Percentiles rank a stretch among this genome's conserved stretches.
Conservation (phyloP, 2,329 filamentous ascomycete species). For the Diaporthe capsici region DNA sequence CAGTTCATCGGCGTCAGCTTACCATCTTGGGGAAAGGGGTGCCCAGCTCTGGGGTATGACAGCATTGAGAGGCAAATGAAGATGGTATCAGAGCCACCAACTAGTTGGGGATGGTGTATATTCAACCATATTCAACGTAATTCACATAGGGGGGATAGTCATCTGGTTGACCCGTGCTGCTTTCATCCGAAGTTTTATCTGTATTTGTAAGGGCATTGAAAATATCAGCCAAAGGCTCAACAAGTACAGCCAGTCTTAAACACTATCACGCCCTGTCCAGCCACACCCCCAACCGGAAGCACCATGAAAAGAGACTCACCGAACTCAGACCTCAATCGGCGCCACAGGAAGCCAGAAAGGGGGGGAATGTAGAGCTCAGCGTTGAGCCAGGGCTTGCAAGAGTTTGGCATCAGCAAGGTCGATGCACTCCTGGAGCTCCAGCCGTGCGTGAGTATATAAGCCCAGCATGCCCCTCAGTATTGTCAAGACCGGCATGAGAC, state of each 20-base stretch:
- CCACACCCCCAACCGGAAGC: neutral
- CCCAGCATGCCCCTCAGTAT: neutral
- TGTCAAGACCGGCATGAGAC: neutral
- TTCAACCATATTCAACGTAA: neutral
- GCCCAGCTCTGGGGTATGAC: slow-evolving; percentile 23
- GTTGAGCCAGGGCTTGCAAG: neutral
- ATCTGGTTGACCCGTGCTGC: neutral
- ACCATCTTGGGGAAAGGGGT: neutral
- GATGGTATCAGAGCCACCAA: neutral
- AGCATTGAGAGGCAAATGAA: neutral
- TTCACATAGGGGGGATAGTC: too few species aligned
- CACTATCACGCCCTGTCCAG: neutral
- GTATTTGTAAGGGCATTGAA: too few species aligned
- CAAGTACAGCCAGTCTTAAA: neutral
- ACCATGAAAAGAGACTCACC: neutral
- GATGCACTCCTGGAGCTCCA: neutral
- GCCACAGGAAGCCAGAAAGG: neutral
- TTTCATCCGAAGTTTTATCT: neutral
- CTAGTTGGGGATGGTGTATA: neutral
- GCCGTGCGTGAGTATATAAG: neutral
- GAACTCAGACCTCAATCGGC: too few species aligned
- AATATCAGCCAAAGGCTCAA: neutral
- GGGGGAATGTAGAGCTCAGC: neutral
- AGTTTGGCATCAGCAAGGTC: neutral
- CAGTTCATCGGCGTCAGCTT: slow-evolving; percentile 20